Evolutionary conservation across 768 basidiomycete genomes (phyloP).

Genomic region (Clavaria fumosa): DNA sequence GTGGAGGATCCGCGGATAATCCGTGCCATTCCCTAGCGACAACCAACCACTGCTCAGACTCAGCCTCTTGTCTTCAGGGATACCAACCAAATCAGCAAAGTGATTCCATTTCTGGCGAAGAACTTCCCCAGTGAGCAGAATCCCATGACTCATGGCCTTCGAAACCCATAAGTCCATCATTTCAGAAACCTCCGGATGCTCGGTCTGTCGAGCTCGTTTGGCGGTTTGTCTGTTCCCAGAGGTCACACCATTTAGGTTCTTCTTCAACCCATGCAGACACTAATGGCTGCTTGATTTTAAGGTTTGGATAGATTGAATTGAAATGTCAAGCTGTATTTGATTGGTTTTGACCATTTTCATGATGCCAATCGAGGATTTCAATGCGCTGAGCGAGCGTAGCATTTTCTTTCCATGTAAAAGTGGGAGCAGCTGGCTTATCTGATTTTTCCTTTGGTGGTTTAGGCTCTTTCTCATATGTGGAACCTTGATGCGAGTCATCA

Average conservation of each 20-base stretch:
- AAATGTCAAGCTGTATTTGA: constrained; percentile 19
- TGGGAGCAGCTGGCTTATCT: too few relatives aligned
- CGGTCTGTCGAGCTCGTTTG: too few relatives aligned
- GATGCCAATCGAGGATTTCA: constrained; percentile 23
- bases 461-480: constrained; percentile 20
- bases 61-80: constrained; percentile 1
- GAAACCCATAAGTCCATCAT: constrained; percentile 23
- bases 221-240: too few relatives aligned
- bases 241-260: constrained; percentile 11
- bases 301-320: constrained; percentile 17
- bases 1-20: too few relatives aligned
- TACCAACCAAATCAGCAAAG: constrained; percentile 2
- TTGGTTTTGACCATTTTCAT: constrained; percentile 20
- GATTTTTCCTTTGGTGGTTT: too few relatives aligned
- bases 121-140: constrained; percentile 9
- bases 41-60: constrained; percentile 2
- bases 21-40: too few relatives aligned
- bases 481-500: constrained; percentile 20
- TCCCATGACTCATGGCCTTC: constrained; percentile 18
- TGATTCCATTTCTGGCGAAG: constrained; percentile 4
- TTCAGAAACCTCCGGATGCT: too few relatives aligned
- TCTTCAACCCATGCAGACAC: constrained; percentile 20
- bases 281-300: constrained; percentile 20
- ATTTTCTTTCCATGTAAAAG: too few relatives aligned
- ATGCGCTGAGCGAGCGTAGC: constrained; percentile 21